Percentiles rank a stretch among this genome's conserved stretches.
phyloP scores from a whole-genome alignment of 305 asterid genomes.

The Striga hermonthica region DNA sequence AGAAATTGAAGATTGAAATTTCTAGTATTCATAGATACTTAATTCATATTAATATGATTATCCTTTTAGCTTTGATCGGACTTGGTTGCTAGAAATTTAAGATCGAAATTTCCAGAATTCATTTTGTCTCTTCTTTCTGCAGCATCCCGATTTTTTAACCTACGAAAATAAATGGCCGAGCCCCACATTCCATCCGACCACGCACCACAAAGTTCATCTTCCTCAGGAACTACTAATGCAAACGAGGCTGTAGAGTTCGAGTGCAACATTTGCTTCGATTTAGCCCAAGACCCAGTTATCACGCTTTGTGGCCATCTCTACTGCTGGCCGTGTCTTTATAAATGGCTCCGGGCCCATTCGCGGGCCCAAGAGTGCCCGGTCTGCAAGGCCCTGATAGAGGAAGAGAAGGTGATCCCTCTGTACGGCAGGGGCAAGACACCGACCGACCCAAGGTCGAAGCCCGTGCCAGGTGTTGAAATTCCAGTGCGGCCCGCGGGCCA shows the following conservation, averaged over 20 bases:
- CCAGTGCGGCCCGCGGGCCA: constrained; percentile 70
- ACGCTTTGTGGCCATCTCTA: neutral
- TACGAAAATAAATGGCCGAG: constrained; percentile 41
- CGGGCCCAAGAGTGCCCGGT: neutral
- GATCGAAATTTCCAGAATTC: too few relatives aligned
- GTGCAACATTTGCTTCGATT: constrained; percentile 7
- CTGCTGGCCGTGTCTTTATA: constrained; percentile 3
- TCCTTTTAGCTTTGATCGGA: too few relatives aligned
- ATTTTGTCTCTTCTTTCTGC: too few relatives aligned
- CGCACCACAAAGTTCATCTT: constrained; percentile 25
- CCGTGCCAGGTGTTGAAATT: constrained; percentile 43
- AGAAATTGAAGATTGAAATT: too few relatives aligned
- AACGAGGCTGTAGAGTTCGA: neutral
- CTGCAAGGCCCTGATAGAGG: neutral
- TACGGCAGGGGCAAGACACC: neutral
- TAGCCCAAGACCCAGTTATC: neutral
- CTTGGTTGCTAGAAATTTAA: too few relatives aligned
- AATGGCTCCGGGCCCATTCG: neutral
- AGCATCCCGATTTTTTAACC: neutral
- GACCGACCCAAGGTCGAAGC: neutral
- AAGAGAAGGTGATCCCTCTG: neutral
- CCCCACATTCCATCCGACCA: constrained; percentile 31
- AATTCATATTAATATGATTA: too few relatives aligned
- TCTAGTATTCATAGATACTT: too few relatives aligned
- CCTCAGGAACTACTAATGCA: too few relatives aligned